These are phyloP conservation scores for Eucalyptus sp. DNA, from an alignment of 345 rosid species.

Conservation along the genomic window DNA sequence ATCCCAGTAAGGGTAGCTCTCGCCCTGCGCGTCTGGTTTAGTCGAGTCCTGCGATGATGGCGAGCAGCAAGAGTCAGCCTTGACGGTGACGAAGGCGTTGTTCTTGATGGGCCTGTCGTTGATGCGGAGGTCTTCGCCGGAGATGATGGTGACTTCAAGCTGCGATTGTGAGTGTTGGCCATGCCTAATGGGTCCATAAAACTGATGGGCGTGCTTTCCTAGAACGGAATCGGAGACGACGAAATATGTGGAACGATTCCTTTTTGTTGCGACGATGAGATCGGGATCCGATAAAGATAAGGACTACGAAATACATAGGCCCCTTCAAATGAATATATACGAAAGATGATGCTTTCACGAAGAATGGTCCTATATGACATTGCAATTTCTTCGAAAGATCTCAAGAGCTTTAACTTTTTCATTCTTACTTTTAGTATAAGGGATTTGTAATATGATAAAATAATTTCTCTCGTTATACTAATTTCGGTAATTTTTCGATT, in stretches of 20 bases:
- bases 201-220: neutral
- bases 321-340: neutral
- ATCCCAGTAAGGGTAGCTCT: conserved; percentile 1
- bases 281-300: neutral
- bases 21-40: neutral
- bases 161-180: neutral
- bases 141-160: conserved; percentile 10
- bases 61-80: neutral
- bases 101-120: neutral
- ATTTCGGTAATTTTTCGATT: accelerated
- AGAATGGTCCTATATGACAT: accelerated
- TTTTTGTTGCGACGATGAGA: neutral
- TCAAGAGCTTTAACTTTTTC: neutral
- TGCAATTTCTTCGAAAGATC: neutral
- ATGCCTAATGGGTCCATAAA: neutral
- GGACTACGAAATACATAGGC: neutral
- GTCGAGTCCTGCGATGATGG: neutral
- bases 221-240: neutral
- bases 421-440: too few relatives aligned
- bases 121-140: conserved; percentile 1
- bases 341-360: neutral
- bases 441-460: neutral
- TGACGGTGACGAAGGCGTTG: neutral
- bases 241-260: neutral
- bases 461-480: neutral